These are phyloP conservation scores for Pichia gijzeniarum DNA, from an alignment of 805 yeast genomes.

Conservation along the genomic window DNA sequence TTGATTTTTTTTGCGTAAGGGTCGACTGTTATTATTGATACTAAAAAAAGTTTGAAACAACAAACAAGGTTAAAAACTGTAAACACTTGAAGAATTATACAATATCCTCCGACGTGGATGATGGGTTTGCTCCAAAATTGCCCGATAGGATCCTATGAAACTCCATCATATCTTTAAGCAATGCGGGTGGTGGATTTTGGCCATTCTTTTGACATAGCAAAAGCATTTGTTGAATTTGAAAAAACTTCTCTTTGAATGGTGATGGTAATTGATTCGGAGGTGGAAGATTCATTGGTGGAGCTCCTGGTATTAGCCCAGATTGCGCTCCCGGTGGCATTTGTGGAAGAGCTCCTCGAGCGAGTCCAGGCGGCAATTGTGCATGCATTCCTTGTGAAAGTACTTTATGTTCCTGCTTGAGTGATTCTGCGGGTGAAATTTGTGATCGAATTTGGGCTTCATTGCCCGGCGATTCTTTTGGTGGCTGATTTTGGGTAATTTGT, in stretches of 20 bases:
- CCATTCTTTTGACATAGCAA: slow-evolving; percentile 13
- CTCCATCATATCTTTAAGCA: slow-evolving; percentile 13
- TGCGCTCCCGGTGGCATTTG: not conserved
- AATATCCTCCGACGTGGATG: not conserved
- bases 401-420: too few relatives aligned
- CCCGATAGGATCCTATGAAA: slow-evolving; percentile 10
- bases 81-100: not conserved
- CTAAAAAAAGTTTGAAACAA: too few relatives aligned
- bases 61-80: too few relatives aligned
- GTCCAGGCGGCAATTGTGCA: not conserved
- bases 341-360: slow-evolving; percentile 1
- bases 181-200: slow-evolving; percentile 16
- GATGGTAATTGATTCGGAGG: slow-evolving; percentile 17
- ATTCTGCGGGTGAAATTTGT: too few relatives aligned
- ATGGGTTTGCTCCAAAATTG: slow-evolving; percentile 1
- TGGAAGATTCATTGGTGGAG: slow-evolving; percentile 4
- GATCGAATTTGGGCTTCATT: too few relatives aligned
- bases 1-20: too few relatives aligned
- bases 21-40: too few relatives aligned
- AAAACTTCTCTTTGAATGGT: slow-evolving; percentile 10
- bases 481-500: not conserved
- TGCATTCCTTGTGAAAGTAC: too few relatives aligned
- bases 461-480: too few relatives aligned
- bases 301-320: not conserved
- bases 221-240: slow-evolving; percentile 11